Base-by-base conservation (phyloP, 2,329 filamentous ascomycete genomes). In the Penicillium sp. region DNA sequence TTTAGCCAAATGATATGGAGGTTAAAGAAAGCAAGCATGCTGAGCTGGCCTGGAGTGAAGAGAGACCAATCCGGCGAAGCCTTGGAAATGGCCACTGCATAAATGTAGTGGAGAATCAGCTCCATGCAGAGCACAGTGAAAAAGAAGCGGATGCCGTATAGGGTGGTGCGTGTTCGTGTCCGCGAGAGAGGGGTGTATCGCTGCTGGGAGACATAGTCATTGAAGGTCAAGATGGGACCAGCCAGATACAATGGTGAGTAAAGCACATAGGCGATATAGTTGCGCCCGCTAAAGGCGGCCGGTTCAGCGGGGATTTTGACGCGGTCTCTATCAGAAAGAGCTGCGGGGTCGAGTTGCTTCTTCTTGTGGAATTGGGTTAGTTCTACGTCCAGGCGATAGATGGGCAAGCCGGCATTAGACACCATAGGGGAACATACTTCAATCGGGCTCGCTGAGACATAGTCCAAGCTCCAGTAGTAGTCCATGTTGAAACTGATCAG, bases 1-100 rank as follows among this genome's bases (percentile, higher is more conserved):
- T 99, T 99, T 47, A 99, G 83, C 96, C 96, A 99, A 73, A 99
- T 96, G 71, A 97, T 86, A 77, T 96, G 91, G 13, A 99, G 86
- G 75, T 97, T 97, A 81, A 98, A 96, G 79, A 90, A 97, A 37
- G 91, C 95, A 13, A 99, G 84, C 79, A 99, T 87, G 69, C 86
- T 90, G 44, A 99, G 85, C 73, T 99, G 91, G 45, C 90, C 88
- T 0, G 95, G 88, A 0, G 91, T 90, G 78, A 97, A 98, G 24
- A 86, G 79, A 27, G 81, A 80, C 95, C 95, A 99, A 60, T 87
- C 80, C 0, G 93, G 92, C 21, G 84, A 81, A 2, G 88, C 84
- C 71, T 96, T 90, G 68, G 89, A 90, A 68, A 99, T 98, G 58
- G 95, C 95, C 48, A 96, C 89, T 57, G 93, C 91, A 73, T 98